A percentile compares a stretch with the other conserved stretches of the same genome.
Conservation (phyloP, 2,329 filamentous ascomycete genomes). For the Rhynchosporium secalis region DNA sequence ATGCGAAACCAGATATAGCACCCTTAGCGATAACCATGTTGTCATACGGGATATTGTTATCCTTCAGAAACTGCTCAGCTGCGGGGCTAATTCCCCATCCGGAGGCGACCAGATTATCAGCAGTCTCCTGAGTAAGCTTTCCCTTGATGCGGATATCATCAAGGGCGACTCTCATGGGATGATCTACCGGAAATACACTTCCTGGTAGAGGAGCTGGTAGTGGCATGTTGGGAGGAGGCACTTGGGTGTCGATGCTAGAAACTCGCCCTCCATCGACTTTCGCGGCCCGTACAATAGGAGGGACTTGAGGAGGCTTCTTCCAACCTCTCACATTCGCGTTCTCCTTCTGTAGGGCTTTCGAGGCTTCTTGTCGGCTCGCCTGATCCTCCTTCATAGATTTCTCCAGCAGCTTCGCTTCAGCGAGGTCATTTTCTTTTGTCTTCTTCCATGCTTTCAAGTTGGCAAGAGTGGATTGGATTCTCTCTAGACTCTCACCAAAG, state of each 20-base stretch:
- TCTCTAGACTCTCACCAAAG: background rate
- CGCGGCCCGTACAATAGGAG: background rate
- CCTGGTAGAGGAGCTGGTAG: background rate
- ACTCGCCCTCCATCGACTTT: background rate
- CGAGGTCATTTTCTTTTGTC: background rate
- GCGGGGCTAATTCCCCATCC: background rate
- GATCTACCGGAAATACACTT: background rate
- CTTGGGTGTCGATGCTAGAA: background rate
- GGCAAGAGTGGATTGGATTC: background rate
- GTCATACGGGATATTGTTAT: background rate
- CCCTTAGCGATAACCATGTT: constrained; percentile 3
- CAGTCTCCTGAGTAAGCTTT: constrained; percentile 4
- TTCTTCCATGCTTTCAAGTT: background rate
- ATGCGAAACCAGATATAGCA: background rate
- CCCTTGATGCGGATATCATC: constrained; percentile 9
- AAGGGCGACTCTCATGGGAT: constrained; percentile 7
- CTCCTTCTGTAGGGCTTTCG: background rate
- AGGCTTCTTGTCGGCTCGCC: background rate
- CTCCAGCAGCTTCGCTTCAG: background rate
- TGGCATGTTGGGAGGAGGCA: constrained; percentile 1
- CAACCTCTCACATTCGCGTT: background rate
- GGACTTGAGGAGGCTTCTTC: background rate
- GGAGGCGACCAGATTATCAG: background rate
- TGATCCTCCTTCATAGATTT: background rate
- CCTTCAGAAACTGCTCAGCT: constrained; percentile 3